Evolutionary conservation across 2,329 filamentous ascomycete genomes (phyloP), one percentile per base, ranked within the genome.

Genomic region (Xylariomycetidae sp.): DNA sequence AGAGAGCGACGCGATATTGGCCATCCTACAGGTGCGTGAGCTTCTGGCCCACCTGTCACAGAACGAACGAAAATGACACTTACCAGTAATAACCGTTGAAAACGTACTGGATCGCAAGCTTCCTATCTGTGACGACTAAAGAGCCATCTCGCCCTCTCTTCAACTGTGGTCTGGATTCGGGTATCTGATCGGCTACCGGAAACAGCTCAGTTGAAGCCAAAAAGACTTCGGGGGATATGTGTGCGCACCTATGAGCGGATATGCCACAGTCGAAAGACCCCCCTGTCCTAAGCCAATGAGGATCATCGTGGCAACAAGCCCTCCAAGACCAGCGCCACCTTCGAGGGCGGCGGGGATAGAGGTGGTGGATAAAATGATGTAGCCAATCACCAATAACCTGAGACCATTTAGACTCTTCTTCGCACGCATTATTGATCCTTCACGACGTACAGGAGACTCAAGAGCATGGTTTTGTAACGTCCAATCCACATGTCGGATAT

Each of bases 381-480:
- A 37, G 4, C 30, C 30, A 5, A 32, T n/a, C 6, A 23, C 13
- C 2, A 33, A 22, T 2, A 33, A 11, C 14, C 35, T 36, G 17
- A 8, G 10, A 10, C 13, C 14, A 29, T 4, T 26, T 26, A 26
- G 25, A 26, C 5, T 26, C 25, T 14, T 13, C 12, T 6, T 26
- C 15, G n/a, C 6, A 7, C 11, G 5, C 11, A 14, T 13, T 13
- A 26, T 12, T 14, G 5, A 26, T 26, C 15, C 15, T 12, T 14
- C 8, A 17, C 15, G 5, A 27, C 31, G 13, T 27, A 33, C 31
- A 16, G 16, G 20, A 33, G 23, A 13, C 37, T 30, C 12, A 36
- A 26, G 13, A 39, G 16, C 29, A 39, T 36, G 13, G 32, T 36
- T 13, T 33, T 32, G 26, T 39, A 27, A 4, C 37, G 37, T 4